Evolutionary conservation across 2,329 filamentous ascomycete species (phyloP).

Genomic region (Claviceps lovelessii): DNA sequence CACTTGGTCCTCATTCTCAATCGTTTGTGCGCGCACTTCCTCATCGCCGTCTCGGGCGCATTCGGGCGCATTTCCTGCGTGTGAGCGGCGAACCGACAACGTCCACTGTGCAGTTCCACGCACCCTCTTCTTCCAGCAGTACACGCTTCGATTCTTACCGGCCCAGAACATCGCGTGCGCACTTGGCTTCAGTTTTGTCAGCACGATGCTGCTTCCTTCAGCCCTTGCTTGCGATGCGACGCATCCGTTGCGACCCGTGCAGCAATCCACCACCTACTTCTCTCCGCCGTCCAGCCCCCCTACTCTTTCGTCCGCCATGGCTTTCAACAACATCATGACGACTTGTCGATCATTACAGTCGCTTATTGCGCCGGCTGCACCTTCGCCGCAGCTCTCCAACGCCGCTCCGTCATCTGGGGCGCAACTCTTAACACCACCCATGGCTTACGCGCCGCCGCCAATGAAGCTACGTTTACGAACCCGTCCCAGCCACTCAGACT

Average conservation of each 20-base stretch:
- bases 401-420: constrained; percentile 18
- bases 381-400: constrained; percentile 8
- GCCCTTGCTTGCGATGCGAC: constrained; percentile 43
- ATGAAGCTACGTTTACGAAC: constrained; percentile 42
- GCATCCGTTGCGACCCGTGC: constrained; percentile 28
- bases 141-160: background rate
- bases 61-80: constrained; percentile 1
- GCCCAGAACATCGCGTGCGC: background rate
- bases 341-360: constrained; percentile 48
- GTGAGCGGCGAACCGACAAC: background rate
- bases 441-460: constrained; percentile 34
- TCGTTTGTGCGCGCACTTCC: background rate
- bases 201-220: constrained; percentile 44
- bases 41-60: background rate
- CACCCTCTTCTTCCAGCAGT: background rate
- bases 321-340: constrained; percentile 41
- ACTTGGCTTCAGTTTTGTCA: background rate
- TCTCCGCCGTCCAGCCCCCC: constrained; percentile 46
- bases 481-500: constrained; percentile 18
- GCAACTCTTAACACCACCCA: constrained; percentile 41
- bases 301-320: constrained; percentile 27
- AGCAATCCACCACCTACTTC: constrained; percentile 33
- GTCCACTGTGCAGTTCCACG: background rate
- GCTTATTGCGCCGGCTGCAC: constrained; percentile 32
- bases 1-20: background rate